Evolutionary conservation across 108 stramenopile genomes (phyloP), one percentile per base, ranked within the genome.

Genomic region (Fragilariopsis cylindrus): DNA sequence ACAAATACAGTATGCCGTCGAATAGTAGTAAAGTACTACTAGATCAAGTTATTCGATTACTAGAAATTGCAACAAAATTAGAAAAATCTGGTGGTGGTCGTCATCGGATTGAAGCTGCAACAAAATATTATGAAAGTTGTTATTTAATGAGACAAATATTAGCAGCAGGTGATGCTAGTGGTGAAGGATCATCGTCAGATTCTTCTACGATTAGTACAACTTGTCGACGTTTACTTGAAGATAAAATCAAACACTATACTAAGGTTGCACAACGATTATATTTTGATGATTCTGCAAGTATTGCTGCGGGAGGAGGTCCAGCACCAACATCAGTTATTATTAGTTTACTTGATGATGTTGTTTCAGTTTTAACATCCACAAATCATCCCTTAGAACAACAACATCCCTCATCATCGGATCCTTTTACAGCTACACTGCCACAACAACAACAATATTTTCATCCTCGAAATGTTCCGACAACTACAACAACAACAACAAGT

Each of bases 51-150:
- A 84, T 91, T 73, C 75, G 69, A 42, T 75, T 91, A 18, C 76
- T 91, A 30, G 68, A 74, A 63, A 58, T 63, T 15, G 86, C 86
- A 2, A 75, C 70, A 3, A 12, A 48, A 30, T 65, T 88, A 47
- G 86, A 88, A 49, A 65, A 77, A 19, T 45, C 70, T 5, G 75
- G 72, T 18, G 18, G n/a, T 5, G 75, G 58, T 21, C 21, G 21
- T 11, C 69, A 82, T 44, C 70, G 66, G 21, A 83, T 80, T 39
- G 83, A 79, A 60, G 82, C 84, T n/a, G 81, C 79, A 43, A 88
- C 82, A 0, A 87, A 82, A 58, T 88, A 87, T 60, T 77, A 79
- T 56, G 88, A 89, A 53, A 85, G 85, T 16, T 79, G 78, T 53
- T 86, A 85, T 54, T 68, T 87, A 68, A 79, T 91, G 83, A 80